These are phyloP conservation scores for Aspergillus steynii DNA, from an alignment of 495 filamentous ascomycete genomes.

Conservation along the genomic window DNA sequence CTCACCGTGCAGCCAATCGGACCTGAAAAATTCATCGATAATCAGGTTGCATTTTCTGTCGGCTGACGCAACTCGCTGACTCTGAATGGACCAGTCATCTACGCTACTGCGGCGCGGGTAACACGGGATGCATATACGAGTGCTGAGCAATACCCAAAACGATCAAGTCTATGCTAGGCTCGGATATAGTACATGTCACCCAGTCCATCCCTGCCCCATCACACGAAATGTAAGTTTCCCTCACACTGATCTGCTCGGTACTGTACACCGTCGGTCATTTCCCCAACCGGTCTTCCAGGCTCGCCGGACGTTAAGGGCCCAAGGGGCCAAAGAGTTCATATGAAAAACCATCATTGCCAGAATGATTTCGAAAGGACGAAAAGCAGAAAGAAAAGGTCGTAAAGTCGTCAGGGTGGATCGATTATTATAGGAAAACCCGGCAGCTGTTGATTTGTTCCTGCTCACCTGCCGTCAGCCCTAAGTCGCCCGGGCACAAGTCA, in stretches of 20 bases:
- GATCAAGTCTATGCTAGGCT: neutral
- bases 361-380: neutral
- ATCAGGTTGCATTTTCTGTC: neutral
- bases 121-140: neutral
- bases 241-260: neutral
- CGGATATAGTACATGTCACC: neutral
- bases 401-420: neutral
- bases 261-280: neutral
- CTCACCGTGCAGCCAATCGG: neutral
- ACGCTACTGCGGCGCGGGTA: neutral
- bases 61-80: neutral
- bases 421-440: slow-evolving; percentile 1
- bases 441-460: slow-evolving; percentile 12
- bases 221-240: neutral
- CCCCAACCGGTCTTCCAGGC: neutral
- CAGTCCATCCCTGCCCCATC: neutral
- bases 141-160: neutral
- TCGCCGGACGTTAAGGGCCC: neutral
- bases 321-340: neutral
- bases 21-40: neutral
- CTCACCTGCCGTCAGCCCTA: neutral
- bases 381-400: neutral
- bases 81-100: neutral
- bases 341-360: neutral
- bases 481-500: neutral